phyloP scores from a whole-genome alignment of 2,329 filamentous ascomycete genomes.

The Fusarium hainanense region DNA sequence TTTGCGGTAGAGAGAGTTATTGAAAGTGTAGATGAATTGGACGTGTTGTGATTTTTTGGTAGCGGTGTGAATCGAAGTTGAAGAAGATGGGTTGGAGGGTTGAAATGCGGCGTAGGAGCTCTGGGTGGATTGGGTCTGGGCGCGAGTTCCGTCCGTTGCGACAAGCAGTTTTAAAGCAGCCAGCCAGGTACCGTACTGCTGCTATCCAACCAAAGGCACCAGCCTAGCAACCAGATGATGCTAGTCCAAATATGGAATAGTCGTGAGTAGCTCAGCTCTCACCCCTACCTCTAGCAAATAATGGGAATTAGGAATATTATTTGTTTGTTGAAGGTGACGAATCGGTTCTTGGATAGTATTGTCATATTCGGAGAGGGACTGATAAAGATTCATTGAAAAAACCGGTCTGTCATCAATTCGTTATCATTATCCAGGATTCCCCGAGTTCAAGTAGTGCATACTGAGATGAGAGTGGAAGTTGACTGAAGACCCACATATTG shows the following conservation, averaged over 20 bases:
- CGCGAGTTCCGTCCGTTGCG: background rate
- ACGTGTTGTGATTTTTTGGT: conserved; percentile 13
- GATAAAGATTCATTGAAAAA: background rate
- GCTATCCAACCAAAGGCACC: conserved; percentile 1
- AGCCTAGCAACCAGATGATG: background rate
- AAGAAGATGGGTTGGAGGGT: conserved; percentile 31
- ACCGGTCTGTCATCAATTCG: background rate
- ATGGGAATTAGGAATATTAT: background rate
- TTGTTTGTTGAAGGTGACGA: background rate
- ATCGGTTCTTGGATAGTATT: background rate
- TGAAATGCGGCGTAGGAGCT: conserved; percentile 45
- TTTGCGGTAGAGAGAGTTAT: conserved; percentile 20
- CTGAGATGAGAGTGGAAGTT: background rate
- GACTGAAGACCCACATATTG: background rate
- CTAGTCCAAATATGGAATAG: background rate
- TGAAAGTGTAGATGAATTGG: conserved; percentile 1
- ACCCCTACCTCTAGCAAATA: background rate
- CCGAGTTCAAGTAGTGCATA: background rate
- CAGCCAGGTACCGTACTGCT: background rate
- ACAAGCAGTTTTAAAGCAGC: conserved; percentile 3
- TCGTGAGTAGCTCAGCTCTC: background rate
- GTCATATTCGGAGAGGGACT: background rate
- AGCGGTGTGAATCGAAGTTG: conserved; percentile 26
- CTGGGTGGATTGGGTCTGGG: conserved; percentile 29
- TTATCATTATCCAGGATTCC: background rate